Evolutionary conservation across 495 filamentous ascomycete genomes (phyloP).

Genomic region (Penicillium antarcticum): DNA sequence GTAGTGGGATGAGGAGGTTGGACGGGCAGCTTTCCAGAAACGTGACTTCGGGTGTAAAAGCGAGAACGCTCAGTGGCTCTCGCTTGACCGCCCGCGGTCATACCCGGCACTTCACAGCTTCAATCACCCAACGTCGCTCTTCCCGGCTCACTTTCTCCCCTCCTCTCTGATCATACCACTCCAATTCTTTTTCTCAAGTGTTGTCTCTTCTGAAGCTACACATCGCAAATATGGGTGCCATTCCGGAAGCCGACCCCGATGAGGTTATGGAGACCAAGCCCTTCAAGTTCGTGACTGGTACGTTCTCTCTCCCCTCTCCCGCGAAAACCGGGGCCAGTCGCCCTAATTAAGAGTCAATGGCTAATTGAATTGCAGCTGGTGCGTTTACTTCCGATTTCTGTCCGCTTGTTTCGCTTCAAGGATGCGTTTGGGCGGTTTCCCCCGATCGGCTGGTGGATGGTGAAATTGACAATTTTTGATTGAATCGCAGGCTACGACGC

Average conservation of each 20-base stretch:
- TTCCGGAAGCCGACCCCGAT: conserved; percentile 78
- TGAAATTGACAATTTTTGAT: conserved; percentile 32
- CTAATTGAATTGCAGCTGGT: conserved; percentile 48
- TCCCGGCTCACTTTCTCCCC: conserved; percentile 24
- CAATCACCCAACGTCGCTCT: conserved; percentile 29
- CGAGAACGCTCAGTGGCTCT: conserved; percentile 42
- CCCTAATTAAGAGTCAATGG: conserved; percentile 41
- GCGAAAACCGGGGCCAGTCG: conserved; percentile 19
- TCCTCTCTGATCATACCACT: conserved; percentile 12
- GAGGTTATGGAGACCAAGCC: conserved; percentile 90
- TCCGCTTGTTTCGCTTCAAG: conserved; percentile 11
- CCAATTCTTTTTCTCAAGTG: conserved; percentile 14
- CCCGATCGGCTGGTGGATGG: conserved; percentile 16
- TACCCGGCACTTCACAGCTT: conserved; percentile 40
- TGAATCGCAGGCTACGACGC: conserved; percentile 82
- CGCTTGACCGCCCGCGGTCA: conserved; percentile 44
- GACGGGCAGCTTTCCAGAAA: conserved; percentile 25
- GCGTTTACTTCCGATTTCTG: conserved; percentile 24
- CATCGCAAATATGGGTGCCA: conserved; percentile 46
- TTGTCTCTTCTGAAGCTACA: conserved; percentile 24
- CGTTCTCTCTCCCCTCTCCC: conserved; percentile 36
- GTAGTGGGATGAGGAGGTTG: conserved; percentile 23
- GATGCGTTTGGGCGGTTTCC: conserved; percentile 7
- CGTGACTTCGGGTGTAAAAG: conserved; percentile 39
- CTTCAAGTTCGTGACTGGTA: conserved; percentile 99